phyloP scores from a whole-genome alignment of 805 yeast species.

The Kazachstania africana region DNA sequence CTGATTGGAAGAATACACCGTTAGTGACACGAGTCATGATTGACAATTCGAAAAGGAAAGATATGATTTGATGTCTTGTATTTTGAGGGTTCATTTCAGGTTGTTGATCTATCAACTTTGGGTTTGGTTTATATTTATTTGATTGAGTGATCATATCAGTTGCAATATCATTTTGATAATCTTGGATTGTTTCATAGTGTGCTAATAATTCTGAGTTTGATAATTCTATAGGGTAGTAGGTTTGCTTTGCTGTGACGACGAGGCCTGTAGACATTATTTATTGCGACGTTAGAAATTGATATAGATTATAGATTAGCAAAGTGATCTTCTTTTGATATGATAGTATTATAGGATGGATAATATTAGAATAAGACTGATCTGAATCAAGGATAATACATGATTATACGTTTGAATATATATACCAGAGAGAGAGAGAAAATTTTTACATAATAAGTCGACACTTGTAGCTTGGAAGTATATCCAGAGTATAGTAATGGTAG shows the following conservation, averaged over 20 bases:
- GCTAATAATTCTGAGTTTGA: conserved; percentile 37
- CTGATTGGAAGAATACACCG: conserved; percentile 54
- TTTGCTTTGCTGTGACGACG: conserved; percentile 32
- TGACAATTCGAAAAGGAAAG: conserved; percentile 66
- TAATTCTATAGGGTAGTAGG: conserved; percentile 38
- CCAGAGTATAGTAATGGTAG: too few relatives aligned
- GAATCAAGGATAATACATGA: too few relatives aligned
- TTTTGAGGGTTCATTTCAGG: conserved; percentile 72
- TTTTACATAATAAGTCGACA: too few relatives aligned
- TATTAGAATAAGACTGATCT: too few relatives aligned
- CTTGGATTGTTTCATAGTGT: conserved; percentile 36
- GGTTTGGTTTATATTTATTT: conserved; percentile 37
- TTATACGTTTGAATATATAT: too few relatives aligned
- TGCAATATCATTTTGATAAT: conserved; percentile 43
- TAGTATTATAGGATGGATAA: too few relatives aligned
- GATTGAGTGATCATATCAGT: conserved; percentile 28
- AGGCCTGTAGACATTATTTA: conserved; percentile 23
- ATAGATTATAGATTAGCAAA: too few relatives aligned
- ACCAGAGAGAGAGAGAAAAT: too few relatives aligned
- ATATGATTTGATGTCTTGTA: conserved; percentile 59
- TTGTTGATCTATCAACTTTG: conserved; percentile 67
- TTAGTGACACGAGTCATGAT: conserved; percentile 53
- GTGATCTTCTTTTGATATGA: too few relatives aligned
- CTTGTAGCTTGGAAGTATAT: too few relatives aligned
- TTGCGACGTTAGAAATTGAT: too few relatives aligned